Base-by-base conservation (phyloP, 2,329 filamentous ascomycete species). In the Hymenoscyphus salicellus region DNA sequence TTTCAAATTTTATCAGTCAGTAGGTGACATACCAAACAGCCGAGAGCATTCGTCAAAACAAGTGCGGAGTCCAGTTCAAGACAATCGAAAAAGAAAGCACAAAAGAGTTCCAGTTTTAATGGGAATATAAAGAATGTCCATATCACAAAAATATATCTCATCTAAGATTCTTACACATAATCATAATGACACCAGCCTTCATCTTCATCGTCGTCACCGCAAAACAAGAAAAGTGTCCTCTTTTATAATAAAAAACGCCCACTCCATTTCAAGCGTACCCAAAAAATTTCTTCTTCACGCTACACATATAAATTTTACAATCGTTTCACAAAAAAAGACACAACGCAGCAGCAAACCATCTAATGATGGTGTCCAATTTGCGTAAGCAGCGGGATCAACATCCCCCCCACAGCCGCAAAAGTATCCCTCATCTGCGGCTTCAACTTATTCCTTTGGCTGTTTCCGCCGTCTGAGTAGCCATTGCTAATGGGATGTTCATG, bases 381-480 rank as follows among this genome's bases (percentile, higher is more conserved):
- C 23, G 90, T 92, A 52, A 93, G 78, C 49, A 94, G 81, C 16
- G 91, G 91, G 62, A 95, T 76, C 62, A 94, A 76, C 90, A 95
- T 94, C 67, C 91, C 91, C 30, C 82, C 83, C 16, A 93, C 84
- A 2, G 89, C 90, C 14, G 86, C 86, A 61, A 92, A 72, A 0
- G 88, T 91, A 73, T 92, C 88, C 59, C 88, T 82, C 82, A 89
- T 83, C 72, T 86, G 83, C 17, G 85, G 85, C 38, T 84, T 83
- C 59, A 78, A 78, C 63, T 83, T 77, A 74, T 84, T 84, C 64
- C 82, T 79, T 73, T 84, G 81, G 49, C 79, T 72, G 41, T 75
- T 63, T 17, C 76, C 72, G 2, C 78, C 78, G 23, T 88, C 85
- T 6, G 79, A 72, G 72, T 86, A 86, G 60, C 86, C 83, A 67